Conservation (phyloP, 257 asterid genomes). For the Apocynum venetum region DNA sequence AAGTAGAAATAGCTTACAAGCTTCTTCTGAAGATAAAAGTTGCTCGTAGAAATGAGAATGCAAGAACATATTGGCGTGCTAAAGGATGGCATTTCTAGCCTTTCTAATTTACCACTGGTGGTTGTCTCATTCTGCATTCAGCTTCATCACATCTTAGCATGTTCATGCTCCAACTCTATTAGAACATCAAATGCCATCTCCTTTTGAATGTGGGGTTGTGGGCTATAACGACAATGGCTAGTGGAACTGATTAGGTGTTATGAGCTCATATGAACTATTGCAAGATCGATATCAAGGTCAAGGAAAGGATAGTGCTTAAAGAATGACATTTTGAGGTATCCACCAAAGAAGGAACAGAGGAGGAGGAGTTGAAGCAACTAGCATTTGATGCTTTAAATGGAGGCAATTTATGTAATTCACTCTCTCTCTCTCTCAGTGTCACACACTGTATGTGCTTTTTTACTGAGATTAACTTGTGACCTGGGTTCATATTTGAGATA, state of each 20-base stretch:
- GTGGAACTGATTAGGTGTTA: too few species aligned
- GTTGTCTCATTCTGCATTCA: not conserved
- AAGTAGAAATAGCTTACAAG: slow-evolving; percentile 69
- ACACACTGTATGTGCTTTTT: not conserved
- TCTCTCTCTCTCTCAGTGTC: not conserved
- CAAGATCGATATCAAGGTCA: not conserved
- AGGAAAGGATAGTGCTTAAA: not conserved
- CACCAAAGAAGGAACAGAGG: not conserved
- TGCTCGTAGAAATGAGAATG: slow-evolving; percentile 66
- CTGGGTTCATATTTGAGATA: too few species aligned
- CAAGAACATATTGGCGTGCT: slow-evolving; percentile 72
- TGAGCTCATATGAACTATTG: not conserved
- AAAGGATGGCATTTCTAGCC: slow-evolving; percentile 87
- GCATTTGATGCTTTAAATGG: not conserved
- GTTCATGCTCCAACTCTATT: not conserved
- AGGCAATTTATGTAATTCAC: not conserved
- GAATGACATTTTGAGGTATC: not conserved
- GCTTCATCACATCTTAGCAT: not conserved
- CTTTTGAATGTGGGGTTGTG: not conserved
- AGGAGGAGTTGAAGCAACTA: not conserved
- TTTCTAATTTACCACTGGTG: not conserved
- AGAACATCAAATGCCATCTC: not conserved
- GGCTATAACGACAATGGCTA: not conserved
- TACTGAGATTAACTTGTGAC: not conserved
- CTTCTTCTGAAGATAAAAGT: slow-evolving; percentile 59